Conservation (phyloP, 176 grass and related monocot species). For the Metroxylon sagu region DNA sequence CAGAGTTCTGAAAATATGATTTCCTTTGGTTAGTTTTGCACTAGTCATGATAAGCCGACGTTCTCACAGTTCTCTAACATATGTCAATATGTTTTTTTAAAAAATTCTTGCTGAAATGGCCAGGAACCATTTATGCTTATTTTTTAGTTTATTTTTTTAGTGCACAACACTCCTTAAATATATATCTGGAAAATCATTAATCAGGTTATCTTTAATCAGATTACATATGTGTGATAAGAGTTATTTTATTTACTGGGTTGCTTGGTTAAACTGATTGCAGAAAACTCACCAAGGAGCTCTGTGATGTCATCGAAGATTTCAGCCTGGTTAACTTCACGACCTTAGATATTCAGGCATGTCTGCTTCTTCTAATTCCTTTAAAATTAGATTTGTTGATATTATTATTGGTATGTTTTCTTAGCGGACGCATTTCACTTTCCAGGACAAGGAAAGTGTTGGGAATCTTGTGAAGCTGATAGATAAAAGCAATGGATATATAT, state of each 20-base stretch:
- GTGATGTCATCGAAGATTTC: constrained; percentile 75
- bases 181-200: too few species aligned
- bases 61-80: too few species aligned
- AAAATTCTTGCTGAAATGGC: too few species aligned
- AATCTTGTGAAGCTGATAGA: constrained; percentile 96
- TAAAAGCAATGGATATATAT: constrained; percentile 96
- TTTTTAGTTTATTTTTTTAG: too few species aligned
- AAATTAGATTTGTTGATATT: constrained; percentile 1
- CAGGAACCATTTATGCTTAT: too few species aligned
- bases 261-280: constrained; percentile 31
- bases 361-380: constrained; percentile 2
- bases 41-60: too few species aligned
- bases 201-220: too few species aligned
- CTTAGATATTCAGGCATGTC: constrained; percentile 76
- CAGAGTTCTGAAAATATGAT: too few species aligned
- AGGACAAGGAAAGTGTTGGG: constrained; percentile 93
- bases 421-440: constrained; percentile 6
- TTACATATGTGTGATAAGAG: too few species aligned
- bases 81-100: too few species aligned
- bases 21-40: too few species aligned
- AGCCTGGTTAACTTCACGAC: constrained; percentile 78
- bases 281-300: constrained; percentile 93
- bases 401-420: neutral
- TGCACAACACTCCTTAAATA: too few species aligned
- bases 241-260: neutral